phyloP scores from a whole-genome alignment of 108 stramenopile genomes.

The Schizochytrium sp. region DNA sequence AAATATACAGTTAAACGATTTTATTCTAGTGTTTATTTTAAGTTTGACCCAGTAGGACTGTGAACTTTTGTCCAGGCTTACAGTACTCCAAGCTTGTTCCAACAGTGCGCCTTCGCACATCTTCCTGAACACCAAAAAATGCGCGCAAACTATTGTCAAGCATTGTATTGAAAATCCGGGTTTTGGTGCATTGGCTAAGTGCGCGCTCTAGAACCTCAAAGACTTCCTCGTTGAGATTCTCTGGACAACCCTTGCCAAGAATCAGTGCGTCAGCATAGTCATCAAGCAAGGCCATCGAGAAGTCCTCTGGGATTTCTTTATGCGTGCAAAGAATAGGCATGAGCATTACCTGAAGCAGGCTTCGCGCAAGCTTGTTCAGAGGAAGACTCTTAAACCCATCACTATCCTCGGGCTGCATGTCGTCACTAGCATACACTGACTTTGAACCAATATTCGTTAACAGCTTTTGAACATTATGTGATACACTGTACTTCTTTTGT shows the following conservation, averaged over 20 bases:
- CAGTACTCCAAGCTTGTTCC: slow-evolving; percentile 38
- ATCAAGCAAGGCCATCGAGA: not conserved
- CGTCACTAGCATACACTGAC: too few species aligned
- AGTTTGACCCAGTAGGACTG: slow-evolving; percentile 9
- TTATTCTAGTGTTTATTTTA: not conserved
- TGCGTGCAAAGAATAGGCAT: not conserved
- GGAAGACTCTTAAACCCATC: slow-evolving; percentile 27
- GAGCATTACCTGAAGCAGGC: slow-evolving; percentile 14
- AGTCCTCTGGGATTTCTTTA: slow-evolving; percentile 1
- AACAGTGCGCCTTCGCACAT: slow-evolving; percentile 3
- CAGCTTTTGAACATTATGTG: not conserved
- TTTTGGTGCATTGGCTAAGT: not conserved
- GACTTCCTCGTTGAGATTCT: not conserved
- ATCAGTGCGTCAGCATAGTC: not conserved
- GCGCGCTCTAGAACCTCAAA: not conserved
- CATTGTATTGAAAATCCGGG: not conserved
- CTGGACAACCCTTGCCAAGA: slow-evolving; percentile 3
- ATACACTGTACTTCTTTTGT: slow-evolving; percentile 1
- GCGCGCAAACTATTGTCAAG: not conserved
- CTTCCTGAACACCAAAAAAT: slow-evolving; percentile 20
- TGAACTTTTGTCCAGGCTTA: slow-evolving; percentile 37
- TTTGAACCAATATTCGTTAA: too few species aligned
- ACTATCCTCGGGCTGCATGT: slow-evolving; percentile 5
- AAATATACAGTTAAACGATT: not conserved
- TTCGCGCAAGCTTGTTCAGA: not conserved